Evolutionary conservation across 1,284 basidiomycete genomes (phyloP).

Genomic region (Xanthoconium separans): DNA sequence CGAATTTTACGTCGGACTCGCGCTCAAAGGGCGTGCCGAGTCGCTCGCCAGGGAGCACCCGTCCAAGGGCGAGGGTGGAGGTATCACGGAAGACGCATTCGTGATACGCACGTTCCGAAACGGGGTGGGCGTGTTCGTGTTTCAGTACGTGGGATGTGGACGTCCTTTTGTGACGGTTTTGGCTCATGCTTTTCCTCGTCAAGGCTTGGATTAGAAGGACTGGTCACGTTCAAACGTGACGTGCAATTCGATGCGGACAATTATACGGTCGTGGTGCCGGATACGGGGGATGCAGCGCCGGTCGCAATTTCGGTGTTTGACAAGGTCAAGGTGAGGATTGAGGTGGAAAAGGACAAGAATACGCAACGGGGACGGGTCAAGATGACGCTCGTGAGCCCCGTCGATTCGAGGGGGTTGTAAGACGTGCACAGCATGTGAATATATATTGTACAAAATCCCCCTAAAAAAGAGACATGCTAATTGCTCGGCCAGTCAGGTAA

Average conservation of each 20-base stretch:
- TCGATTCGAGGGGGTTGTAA: constrained; percentile 53
- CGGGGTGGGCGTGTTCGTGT: constrained; percentile 94
- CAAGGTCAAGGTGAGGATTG: constrained; percentile 86
- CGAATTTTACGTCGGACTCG: constrained; percentile 96
- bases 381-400: constrained; percentile 79
- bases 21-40: constrained; percentile 74
- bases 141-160: constrained; percentile 65
- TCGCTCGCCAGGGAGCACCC: constrained; percentile 27
- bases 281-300: constrained; percentile 26
- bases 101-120: constrained; percentile 95
- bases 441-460: neutral
- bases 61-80: constrained; percentile 6
- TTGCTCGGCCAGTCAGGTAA: constrained; percentile 58
- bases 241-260: constrained; percentile 89
- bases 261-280: constrained; percentile 78
- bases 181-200: neutral
- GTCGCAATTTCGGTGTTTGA: constrained; percentile 86
- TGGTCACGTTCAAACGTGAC: constrained; percentile 91
- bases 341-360: constrained; percentile 93
- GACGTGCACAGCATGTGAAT: too few species aligned
- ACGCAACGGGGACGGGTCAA: constrained; percentile 92
- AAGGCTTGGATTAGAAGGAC: constrained; percentile 90
- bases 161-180: neutral
- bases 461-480: constrained; percentile 2
- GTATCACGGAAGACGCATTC: constrained; percentile 84